Percentiles rank a stretch among this genome's conserved stretches.
Evolutionary conservation across 208 protist species (phyloP).

Genomic region (Blastocrithidia nonstop): DNA sequence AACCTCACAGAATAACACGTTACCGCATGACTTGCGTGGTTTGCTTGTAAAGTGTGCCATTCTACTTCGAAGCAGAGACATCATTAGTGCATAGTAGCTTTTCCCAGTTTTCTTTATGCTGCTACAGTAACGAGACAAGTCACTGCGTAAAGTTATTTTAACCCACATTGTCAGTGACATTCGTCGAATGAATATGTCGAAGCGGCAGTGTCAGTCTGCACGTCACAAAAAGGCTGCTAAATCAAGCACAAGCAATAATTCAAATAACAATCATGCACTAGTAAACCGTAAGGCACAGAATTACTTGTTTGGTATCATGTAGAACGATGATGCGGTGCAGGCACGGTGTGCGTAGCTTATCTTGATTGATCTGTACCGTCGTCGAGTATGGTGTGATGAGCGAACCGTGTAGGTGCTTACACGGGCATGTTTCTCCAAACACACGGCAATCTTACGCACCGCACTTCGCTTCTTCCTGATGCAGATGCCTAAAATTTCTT

Average conservation of each 20-base stretch:
- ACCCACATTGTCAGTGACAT: constrained; percentile 93
- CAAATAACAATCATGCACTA: constrained; percentile 82
- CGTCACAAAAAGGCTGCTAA: not conserved
- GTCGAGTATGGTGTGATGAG: constrained; percentile 88
- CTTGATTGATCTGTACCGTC: constrained; percentile 96
- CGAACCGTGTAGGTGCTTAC: constrained; percentile 93
- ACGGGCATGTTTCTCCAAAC: constrained; percentile 86
- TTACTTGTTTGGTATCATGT: constrained; percentile 91
- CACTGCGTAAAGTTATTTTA: constrained; percentile 71
- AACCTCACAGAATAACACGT: constrained; percentile 18
- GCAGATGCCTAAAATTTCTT: constrained; percentile 63
- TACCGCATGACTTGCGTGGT: constrained; percentile 71
- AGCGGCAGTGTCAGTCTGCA: too few species aligned
- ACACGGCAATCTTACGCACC: constrained; percentile 85
- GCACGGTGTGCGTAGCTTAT: constrained; percentile 91
- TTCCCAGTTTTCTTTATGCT: constrained; percentile 93
- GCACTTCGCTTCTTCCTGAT: constrained; percentile 93
- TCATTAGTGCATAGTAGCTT: constrained; percentile 71
- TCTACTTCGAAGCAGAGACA: constrained; percentile 86
- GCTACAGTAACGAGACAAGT: constrained; percentile 92
- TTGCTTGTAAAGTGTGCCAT: constrained; percentile 87
- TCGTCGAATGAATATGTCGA: constrained; percentile 83
- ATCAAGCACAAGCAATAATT: too few species aligned
- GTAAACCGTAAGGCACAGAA: constrained; percentile 91
- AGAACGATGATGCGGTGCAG: constrained; percentile 84